Evolutionary conservation across 2,329 filamentous ascomycete genomes (phyloP), one percentile per base, ranked within the genome.

Genomic region (Drechslerella stenobrocha): DNA sequence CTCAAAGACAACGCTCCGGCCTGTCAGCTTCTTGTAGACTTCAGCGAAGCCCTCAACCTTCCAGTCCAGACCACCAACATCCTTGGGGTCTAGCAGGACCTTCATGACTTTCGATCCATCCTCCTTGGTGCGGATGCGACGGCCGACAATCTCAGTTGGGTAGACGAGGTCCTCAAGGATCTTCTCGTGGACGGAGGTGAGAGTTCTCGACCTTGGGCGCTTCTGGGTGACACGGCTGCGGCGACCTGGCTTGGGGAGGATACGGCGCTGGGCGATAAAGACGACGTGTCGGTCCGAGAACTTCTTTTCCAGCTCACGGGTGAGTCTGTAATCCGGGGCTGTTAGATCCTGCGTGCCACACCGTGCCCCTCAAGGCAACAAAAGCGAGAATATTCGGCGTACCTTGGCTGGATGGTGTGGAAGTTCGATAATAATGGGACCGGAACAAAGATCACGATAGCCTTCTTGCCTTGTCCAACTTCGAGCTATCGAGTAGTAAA

Each of bases 261-360:
- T 98, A 81, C 93, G 93, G 85, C 93, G 93, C 78, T 92, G 95
- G 76, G 93, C 93, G 76, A 98, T 88, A 86, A 98, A 90, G 80
- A 98, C 84, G 80, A 98, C 93, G 82, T 98, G 93, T 82, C 93
- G 93, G 86, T 98, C 93, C 73, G 93, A 97, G 90, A 98, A 98
- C 85, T 98, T 98, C 90, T 98, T 98, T 88, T 98, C 93, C 79
- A 98, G 91, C 86, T 98, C 93, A 82, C 93, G 93, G 81, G 93
- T 98, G 79, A 98, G 87, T 79, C 92, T 97, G 71, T 18, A 20
- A 9, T 18, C 9, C 34, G 34, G 13, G n/a, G 15, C 8, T 18
- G 15, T 66, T 52, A 32, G 13, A 18, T n/a, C 22, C n/a, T 4
- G 22, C 37, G 52, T 30, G n/a, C 30, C 15, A 23, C 23, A 28